Evolutionary conservation across 108 stramenopile genomes (phyloP), one percentile per base, ranked within the genome.

Genomic region (Mediolabrus comicus): DNA sequence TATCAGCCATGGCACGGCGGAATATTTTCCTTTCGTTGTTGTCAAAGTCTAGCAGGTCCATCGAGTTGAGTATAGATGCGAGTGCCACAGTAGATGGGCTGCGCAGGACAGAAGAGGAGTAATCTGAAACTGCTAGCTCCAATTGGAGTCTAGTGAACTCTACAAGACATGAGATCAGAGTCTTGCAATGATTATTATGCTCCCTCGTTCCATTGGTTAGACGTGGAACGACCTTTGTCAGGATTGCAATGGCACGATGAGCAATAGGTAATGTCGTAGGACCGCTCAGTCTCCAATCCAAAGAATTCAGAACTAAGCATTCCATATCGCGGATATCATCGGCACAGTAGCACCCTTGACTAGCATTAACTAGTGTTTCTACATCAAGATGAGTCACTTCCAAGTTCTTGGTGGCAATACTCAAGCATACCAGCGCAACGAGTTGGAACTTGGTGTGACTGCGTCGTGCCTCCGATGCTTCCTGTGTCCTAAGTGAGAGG

Each of bases 61-160:
- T 77, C 4, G 92, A 84, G 59, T 91, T 91, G 16, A 83, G 57
- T n/a, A 94, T 77, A 17, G 83, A 78, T 3, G 90, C 87, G 9
- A 91, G 33, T 0, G 92, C 88, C 16, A 79, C 65, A 12, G 60
- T 72, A 3, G 77, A 79, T 39, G 72, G 72, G 6, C 27, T 27
- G 6, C 54, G 22, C 0, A 69, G 33, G 16, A 69, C 55, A 3
- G 49, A 56, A 17, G 39, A 36, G 30, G 24, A 9, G 39, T 74
- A 79, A 35, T 79, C 72, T 13, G 53, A 30, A 5, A 69, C 60
- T 6, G 65, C 41, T 12, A 67, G 22, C 39, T 79, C 77, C 26
- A 74, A 62, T 19, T 73, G 77, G 16, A 69, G 58, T 11, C 41
- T 52, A 14, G 61, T 62, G 32, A 74, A 74, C 13, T 79, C 72